Evolutionary conservation across 31 red algal genomes (phyloP).

Genomic region (Porphyra umbilicalis): DNA sequence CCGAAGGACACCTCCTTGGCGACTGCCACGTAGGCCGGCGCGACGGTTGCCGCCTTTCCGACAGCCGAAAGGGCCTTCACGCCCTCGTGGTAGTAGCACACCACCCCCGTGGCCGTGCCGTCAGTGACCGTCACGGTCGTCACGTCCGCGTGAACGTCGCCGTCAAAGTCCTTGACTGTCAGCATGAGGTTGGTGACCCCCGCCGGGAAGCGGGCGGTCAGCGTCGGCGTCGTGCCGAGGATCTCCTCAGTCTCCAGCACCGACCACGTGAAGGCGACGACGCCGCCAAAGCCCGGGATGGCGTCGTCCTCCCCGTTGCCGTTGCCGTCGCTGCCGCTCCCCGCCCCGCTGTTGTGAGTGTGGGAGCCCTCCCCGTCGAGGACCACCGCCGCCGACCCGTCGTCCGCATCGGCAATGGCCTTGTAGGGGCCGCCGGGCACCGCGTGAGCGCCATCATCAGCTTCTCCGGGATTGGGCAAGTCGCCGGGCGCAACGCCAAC

Average conservation of each 20-base stretch:
- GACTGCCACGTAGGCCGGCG: constrained; percentile 19
- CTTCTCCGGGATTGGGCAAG: not conserved
- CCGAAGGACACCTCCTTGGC: not conserved
- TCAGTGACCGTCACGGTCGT: constrained; percentile 24
- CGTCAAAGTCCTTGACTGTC: constrained; percentile 29
- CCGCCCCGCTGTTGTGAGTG: constrained; percentile 19
- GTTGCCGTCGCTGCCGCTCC: too few relatives aligned
- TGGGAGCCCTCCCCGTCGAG: constrained; percentile 28
- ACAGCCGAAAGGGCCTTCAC: constrained; percentile 2
- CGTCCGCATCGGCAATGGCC: constrained; percentile 23
- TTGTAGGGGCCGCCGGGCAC: constrained; percentile 29
- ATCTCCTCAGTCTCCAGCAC: not conserved
- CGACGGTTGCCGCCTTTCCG: too few relatives aligned
- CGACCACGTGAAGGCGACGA: constrained; percentile 35
- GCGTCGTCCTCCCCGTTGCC: constrained; percentile 29
- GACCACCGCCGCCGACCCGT: constrained; percentile 21
- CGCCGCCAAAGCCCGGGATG: too few relatives aligned
- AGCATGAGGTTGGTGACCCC: constrained; percentile 23
- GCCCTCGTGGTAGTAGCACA: constrained; percentile 43
- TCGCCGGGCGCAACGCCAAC: not conserved
- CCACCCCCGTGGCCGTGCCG: constrained; percentile 22
- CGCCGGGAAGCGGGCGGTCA: constrained; percentile 3
- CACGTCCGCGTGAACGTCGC: constrained; percentile 21
- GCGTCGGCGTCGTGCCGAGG: not conserved
- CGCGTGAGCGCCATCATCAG: constrained; percentile 30